These are phyloP conservation scores for Cladosporium velox DNA, from an alignment of 2,329 filamentous ascomycete genomes.

Conservation along the genomic window DNA sequence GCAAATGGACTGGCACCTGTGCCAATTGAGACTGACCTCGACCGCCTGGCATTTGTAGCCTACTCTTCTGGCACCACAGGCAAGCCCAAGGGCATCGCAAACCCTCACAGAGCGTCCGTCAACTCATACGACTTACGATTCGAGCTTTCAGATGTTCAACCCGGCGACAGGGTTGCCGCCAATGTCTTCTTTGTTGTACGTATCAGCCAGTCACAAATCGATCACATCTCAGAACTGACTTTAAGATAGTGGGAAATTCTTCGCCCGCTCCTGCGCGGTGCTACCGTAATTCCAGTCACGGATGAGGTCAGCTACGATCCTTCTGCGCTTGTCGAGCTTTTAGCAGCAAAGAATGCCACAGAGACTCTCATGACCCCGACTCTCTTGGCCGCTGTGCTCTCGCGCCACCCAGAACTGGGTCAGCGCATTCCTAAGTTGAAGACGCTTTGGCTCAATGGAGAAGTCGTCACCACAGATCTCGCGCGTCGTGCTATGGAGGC, in stretches of 20 bases:
- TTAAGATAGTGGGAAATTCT: conserved; percentile 68
- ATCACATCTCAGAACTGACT: background rate
- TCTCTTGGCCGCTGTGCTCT: conserved; percentile 71
- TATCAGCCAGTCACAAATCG: background rate
- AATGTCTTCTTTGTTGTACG: conserved; percentile 74
- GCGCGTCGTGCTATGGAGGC: conserved; percentile 67
- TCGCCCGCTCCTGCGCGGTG: conserved; percentile 72
- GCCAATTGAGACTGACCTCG: conserved; percentile 67
- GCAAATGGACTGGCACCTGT: conserved; percentile 37
- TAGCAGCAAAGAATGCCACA: conserved; percentile 66
- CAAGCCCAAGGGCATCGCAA: conserved; percentile 79
- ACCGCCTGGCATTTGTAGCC: conserved; percentile 75
- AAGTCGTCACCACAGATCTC: conserved; percentile 78
- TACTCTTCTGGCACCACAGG: conserved; percentile 79
- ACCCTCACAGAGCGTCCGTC: conserved; percentile 73
- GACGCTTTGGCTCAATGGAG: conserved; percentile 78
- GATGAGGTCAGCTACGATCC: conserved; percentile 79
- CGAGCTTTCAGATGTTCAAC: conserved; percentile 65
- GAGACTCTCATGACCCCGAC: conserved; percentile 85
- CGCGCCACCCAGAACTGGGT: conserved; percentile 64
- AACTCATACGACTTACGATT: conserved; percentile 75
- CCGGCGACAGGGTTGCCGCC: conserved; percentile 78
- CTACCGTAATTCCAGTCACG: conserved; percentile 72
- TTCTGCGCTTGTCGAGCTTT: conserved; percentile 69
- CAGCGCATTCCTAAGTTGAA: conserved; percentile 65